Conservation (phyloP, 2,329 filamentous ascomycete genomes). For the Penicillium crustosum region DNA sequence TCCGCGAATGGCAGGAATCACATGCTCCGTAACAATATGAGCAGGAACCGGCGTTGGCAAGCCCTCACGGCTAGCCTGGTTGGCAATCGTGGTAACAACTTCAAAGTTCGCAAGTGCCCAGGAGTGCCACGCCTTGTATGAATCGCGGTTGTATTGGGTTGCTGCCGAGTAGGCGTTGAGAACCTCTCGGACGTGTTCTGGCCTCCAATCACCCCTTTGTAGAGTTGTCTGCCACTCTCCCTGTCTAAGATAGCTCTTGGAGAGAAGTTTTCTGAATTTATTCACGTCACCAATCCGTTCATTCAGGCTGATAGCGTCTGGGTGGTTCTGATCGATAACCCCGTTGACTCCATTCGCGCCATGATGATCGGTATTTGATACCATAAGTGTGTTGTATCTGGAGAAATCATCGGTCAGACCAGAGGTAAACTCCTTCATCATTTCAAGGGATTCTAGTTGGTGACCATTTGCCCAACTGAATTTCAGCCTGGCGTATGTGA, state of each 20-base stretch:
- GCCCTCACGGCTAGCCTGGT: constrained; percentile 62
- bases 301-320: constrained; percentile 40
- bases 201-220: constrained; percentile 85
- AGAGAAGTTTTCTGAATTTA: constrained; percentile 69
- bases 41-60: constrained; percentile 56
- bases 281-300: constrained; percentile 50
- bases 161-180: constrained; percentile 87
- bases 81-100: constrained; percentile 80
- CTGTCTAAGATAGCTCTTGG: constrained; percentile 93
- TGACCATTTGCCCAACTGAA: constrained; percentile 87
- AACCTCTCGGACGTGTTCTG: constrained; percentile 82
- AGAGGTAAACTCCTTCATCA: constrained; percentile 62
- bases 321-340: constrained; percentile 41
- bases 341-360: constrained; percentile 52
- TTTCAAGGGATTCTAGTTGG: constrained; percentile 62
- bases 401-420: constrained; percentile 60
- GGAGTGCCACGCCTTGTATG: constrained; percentile 99
- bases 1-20: constrained; percentile 89
- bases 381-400: constrained; percentile 44
- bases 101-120: constrained; percentile 99
- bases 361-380: constrained; percentile 39
- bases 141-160: constrained; percentile 88
- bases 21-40: constrained; percentile 75
- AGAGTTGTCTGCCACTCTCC: constrained; percentile 92
- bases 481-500: constrained; percentile 95